Evolutionary conservation across 441 rosid species (phyloP).

Genomic region (Biscutella laevigata): DNA sequence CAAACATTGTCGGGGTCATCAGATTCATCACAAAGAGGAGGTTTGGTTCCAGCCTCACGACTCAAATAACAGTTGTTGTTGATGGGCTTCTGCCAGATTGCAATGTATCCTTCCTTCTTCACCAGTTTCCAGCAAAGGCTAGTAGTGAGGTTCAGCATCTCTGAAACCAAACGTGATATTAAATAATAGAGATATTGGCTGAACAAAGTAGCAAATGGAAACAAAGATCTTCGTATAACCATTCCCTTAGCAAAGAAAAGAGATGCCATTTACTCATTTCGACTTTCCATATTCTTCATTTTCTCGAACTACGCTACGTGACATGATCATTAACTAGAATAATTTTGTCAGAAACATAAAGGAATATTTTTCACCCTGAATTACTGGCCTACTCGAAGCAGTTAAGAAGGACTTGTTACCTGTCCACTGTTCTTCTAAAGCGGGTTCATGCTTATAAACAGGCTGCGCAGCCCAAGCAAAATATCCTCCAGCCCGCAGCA

Average conservation of each 20-base stretch:
- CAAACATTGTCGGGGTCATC: slow-evolving; percentile 89
- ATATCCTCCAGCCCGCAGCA: slow-evolving; percentile 93
- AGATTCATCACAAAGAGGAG: slow-evolving; percentile 72
- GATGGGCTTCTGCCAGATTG: slow-evolving; percentile 82
- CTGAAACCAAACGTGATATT: slow-evolving; percentile 30
- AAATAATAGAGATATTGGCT: slow-evolving; percentile 5
- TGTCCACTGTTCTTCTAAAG: slow-evolving; percentile 88
- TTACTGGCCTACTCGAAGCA: not conserved
- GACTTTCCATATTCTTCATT: not conserved
- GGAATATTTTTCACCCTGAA: not conserved
- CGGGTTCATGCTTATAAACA: slow-evolving; percentile 83
- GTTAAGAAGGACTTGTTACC: slow-evolving; percentile 38
- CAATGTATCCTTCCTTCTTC: slow-evolving; percentile 90
- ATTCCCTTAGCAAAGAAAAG: too few relatives aligned
- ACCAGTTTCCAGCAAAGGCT: slow-evolving; percentile 93
- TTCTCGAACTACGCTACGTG: not conserved
- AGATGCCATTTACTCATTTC: too few relatives aligned
- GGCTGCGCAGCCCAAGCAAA: slow-evolving; percentile 99
- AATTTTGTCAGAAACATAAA: not conserved
- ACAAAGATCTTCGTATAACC: not conserved
- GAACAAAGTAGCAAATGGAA: not conserved
- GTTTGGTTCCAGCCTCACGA: slow-evolving; percentile 59
- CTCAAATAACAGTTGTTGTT: slow-evolving; percentile 75
- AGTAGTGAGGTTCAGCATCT: slow-evolving; percentile 85
- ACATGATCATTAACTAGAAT: slow-evolving; percentile 8